Percentiles rank a stretch among this genome's conserved stretches.
These are phyloP conservation scores for Yarrowia sp. DNA, from an alignment of 805 yeast genomes.

Conservation along the genomic window DNA sequence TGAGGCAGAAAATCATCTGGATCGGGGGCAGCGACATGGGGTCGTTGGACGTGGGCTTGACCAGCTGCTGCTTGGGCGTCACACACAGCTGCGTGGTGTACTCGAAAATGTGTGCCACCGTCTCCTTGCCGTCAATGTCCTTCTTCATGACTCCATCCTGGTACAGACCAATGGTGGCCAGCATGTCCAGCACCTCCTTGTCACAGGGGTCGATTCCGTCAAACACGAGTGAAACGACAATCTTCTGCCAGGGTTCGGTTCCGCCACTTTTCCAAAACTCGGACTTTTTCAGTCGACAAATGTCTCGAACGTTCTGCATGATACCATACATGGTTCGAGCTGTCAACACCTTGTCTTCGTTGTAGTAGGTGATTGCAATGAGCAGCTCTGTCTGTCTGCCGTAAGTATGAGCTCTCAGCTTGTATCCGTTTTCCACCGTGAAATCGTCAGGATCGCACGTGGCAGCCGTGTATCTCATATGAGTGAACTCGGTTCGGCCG, in stretches of 20 bases:
- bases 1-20: conserved; percentile 59
- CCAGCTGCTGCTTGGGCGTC: conserved; percentile 45
- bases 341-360: conserved; percentile 61
- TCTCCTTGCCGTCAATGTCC: conserved; percentile 56
- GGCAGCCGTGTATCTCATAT: conserved; percentile 62
- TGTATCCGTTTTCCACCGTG: conserved; percentile 51
- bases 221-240: conserved; percentile 61
- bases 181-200: conserved; percentile 58
- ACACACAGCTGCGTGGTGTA: conserved; percentile 56
- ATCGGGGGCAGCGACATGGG: conserved; percentile 52
- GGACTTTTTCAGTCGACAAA: conserved; percentile 49
- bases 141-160: conserved; percentile 66
- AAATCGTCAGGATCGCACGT: conserved; percentile 70
- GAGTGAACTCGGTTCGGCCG: conserved; percentile 52
- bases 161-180: conserved; percentile 64
- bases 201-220: conserved; percentile 68
- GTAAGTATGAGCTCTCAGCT: conserved; percentile 55
- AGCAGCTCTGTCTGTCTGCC: conserved; percentile 60
- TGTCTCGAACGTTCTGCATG: conserved; percentile 61
- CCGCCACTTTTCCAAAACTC: conserved; percentile 51
- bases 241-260: conserved; percentile 60
- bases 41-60: conserved; percentile 52
- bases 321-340: conserved; percentile 64
- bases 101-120: conserved; percentile 64
- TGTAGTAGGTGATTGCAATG: conserved; percentile 64